Evolutionary conservation across 371 early-diverging fungal genomes (phyloP), one percentile per base, ranked within the genome.

Genomic region (Mortierella sp.): DNA sequence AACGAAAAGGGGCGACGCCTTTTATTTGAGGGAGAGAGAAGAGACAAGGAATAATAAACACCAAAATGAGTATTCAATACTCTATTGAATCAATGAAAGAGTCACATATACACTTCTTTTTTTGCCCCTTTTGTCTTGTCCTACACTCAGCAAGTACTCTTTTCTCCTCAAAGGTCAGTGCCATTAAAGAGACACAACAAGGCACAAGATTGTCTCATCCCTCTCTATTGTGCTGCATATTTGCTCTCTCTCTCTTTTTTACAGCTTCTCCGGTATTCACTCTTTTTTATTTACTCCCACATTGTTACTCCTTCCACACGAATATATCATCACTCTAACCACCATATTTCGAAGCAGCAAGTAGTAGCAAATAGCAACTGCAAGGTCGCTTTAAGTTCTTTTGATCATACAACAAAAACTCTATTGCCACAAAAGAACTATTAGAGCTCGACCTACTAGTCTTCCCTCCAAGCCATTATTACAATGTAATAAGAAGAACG

Each of bases 381-480:
- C 50, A 50, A 50, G 9, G 16, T 3, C 14, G 50, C 16, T 13
- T 50, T 16, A 14, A 16, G 11, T 16, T 16, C 16, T 1, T 50
- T 50, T 14, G 50, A 50, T 63, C 34, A 14, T 7, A 63, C 6
- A 16, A 68, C 19, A 68, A 42, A 68, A 68, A 63, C 42, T 68
- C 68, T 68, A 68, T 38, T 34, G 11, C 68, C 24, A 68, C 68
- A 68, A 68, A 63, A 42, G 68, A 68, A 42, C 68, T 42, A 68
- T 42, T 21, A 5, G 42, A 38, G 34, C 19, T 19, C 63, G 16
- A 6, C n/a, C 38, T 7, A 24, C 10, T 42, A 55, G 21, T n/a
- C 6, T 5, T 55, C 55, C 21, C 21, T 55, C 0, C 10, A 3
- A 9, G 21, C n/a, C n/a, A n/a, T n/a, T n/a, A 55, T 55, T 55